Evolutionary conservation across 2,329 filamentous ascomycete species (phyloP).

Genomic region (Eurotiales sp.): DNA sequence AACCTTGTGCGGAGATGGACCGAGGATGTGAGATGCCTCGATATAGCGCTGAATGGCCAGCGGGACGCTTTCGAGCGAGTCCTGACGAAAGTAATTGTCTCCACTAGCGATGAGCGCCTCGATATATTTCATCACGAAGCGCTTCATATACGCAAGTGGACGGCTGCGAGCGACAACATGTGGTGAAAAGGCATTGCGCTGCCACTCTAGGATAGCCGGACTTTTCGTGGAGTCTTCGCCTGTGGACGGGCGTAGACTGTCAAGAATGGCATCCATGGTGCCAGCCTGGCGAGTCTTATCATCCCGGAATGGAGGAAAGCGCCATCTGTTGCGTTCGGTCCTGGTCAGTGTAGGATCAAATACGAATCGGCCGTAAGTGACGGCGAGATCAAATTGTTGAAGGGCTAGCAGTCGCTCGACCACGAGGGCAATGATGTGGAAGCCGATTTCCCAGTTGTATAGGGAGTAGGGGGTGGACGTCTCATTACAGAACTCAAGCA

Average conservation of each 20-base stretch:
- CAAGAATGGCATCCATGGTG: not conserved
- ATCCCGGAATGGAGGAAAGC: not conserved
- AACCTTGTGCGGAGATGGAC: no score
- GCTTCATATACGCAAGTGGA: conserved; percentile 30
- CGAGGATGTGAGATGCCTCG: conserved; percentile 25
- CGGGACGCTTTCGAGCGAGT: conserved; percentile 26
- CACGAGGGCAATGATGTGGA: conserved; percentile 20
- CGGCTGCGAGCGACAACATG: conserved; percentile 23
- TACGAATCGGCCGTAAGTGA: conserved; percentile 19
- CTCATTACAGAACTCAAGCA: conserved; percentile 18
- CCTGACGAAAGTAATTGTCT: conserved; percentile 26
- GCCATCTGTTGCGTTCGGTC: not conserved
- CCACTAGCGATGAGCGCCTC: conserved; percentile 28
- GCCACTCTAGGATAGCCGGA: conserved; percentile 17
- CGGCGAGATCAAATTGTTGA: conserved; percentile 24
- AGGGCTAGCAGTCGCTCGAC: conserved; percentile 18
- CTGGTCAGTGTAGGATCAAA: conserved; percentile 21
- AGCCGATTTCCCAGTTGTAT: conserved; percentile 31
- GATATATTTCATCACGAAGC: conserved; percentile 31
- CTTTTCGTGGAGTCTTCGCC: no score
- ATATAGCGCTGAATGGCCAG: conserved; percentile 28
- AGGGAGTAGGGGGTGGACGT: conserved; percentile 19
- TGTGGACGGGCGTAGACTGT: not conserved
- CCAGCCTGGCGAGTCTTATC: conserved; percentile 17
- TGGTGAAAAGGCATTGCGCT: conserved; percentile 22